Conservation (phyloP, 2,329 filamentous ascomycete species). For the Ilyonectria sp. region DNA sequence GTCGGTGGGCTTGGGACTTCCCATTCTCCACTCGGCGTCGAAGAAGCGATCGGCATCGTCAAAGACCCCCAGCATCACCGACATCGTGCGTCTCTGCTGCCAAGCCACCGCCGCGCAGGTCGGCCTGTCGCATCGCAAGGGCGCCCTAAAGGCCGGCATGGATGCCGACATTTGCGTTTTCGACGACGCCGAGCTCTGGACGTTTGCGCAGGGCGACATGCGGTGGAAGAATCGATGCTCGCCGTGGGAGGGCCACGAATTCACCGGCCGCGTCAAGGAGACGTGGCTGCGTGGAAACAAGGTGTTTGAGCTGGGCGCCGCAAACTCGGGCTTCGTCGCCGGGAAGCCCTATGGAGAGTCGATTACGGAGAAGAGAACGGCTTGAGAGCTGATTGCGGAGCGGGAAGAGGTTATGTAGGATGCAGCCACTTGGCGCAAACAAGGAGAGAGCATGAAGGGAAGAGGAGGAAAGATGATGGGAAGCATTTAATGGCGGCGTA, state of each 20-base stretch:
- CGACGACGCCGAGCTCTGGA: slow-evolving; percentile 86
- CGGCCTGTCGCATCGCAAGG: slow-evolving; percentile 82
- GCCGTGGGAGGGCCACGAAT: slow-evolving; percentile 86
- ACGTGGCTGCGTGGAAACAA: slow-evolving; percentile 86
- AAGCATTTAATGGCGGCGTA: slow-evolving; percentile 21
- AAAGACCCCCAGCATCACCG: slow-evolving; percentile 71
- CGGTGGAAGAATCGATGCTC: slow-evolving; percentile 94
- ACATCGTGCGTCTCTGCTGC: slow-evolving; percentile 89
- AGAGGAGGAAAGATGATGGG: background rate
- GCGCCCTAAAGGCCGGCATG: slow-evolving; percentile 83
- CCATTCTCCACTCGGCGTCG: slow-evolving; percentile 88
- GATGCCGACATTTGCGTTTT: slow-evolving; percentile 95
- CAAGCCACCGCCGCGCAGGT: slow-evolving; percentile 91
- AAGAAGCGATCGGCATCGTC: slow-evolving; percentile 69
- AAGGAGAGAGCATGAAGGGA: background rate
- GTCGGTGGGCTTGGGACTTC: slow-evolving; percentile 91
- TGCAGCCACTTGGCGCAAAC: slow-evolving; percentile 1
- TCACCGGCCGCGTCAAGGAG: slow-evolving; percentile 84
- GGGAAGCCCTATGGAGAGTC: slow-evolving; percentile 65
- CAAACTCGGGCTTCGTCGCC: slow-evolving; percentile 65
- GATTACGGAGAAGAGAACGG: slow-evolving; percentile 72
- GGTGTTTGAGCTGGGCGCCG: slow-evolving; percentile 79
- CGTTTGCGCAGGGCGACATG: slow-evolving; percentile 84
- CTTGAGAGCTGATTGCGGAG: slow-evolving; percentile 45
- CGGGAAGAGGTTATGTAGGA: background rate